Conservation (phyloP, 345 rosid genomes). For the Ailanthus altissimus region DNA sequence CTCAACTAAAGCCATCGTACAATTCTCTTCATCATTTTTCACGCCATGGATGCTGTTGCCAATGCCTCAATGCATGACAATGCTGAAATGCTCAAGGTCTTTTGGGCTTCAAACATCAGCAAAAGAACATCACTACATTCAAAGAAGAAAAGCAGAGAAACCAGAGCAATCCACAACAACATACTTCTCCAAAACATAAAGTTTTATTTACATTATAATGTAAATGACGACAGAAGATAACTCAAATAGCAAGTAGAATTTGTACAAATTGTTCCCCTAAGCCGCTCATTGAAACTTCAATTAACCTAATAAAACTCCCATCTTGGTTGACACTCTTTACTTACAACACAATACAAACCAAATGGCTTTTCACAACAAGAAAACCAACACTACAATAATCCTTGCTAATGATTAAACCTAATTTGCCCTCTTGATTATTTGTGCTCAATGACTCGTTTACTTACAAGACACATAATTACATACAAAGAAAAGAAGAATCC, state of each 20-base stretch:
- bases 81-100: not conserved
- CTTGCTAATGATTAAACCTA: slow-evolving; percentile 14
- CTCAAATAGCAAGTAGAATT: slow-evolving; percentile 26
- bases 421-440: slow-evolving; percentile 25
- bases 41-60: not conserved
- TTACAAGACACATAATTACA: slow-evolving; percentile 25
- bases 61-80: not conserved
- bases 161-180: not conserved
- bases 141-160: not conserved
- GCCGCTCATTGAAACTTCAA: slow-evolving; percentile 22
- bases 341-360: slow-evolving; percentile 20
- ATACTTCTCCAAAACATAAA: not conserved
- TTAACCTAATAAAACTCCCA: slow-evolving; percentile 11
- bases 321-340: slow-evolving; percentile 15
- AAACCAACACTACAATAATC: not conserved
- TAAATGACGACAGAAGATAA: not conserved
- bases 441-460: slow-evolving; percentile 23
- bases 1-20: not conserved
- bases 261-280: slow-evolving; percentile 40
- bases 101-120: slow-evolving; percentile 37
- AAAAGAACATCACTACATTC: not conserved
- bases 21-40: not conserved
- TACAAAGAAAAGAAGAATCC: slow-evolving; percentile 29
- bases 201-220: slow-evolving; percentile 19
- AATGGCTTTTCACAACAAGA: not conserved